These are phyloP conservation scores for Anisodus tanguticus DNA, from an alignment of 257 asterid genomes.

Conservation along the genomic window DNA sequence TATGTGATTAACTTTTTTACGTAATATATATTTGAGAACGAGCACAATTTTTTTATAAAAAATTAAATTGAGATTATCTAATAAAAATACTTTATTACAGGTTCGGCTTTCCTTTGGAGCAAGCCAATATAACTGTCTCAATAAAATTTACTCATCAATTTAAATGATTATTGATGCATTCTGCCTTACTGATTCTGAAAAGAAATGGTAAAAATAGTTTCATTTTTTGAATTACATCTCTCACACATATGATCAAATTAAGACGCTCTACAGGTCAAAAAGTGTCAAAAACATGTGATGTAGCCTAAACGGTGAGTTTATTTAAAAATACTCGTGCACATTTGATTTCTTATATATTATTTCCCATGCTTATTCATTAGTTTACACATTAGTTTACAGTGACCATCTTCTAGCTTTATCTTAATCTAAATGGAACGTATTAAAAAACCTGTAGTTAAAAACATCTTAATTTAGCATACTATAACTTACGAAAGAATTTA, in stretches of 20 bases:
- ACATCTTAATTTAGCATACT: not conserved
- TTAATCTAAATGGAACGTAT: not conserved
- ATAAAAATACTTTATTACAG: no score
- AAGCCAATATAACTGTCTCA: no score
- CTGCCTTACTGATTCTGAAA: no score
- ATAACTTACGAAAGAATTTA: not conserved
- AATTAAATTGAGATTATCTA: no score
- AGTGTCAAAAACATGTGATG: not conserved
- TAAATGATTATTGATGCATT: no score
- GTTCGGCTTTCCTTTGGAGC: no score
- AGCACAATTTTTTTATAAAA: no score
- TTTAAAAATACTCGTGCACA: not conserved
- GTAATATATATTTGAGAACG: no score
- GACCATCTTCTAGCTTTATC: not conserved
- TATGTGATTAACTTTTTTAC: no score
- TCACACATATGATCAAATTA: not conserved
- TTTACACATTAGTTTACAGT: not conserved
- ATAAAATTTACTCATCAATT: no score
- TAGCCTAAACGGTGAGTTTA: not conserved
- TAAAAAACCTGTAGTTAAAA: not conserved
- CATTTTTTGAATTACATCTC: no score
- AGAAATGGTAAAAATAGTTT: no score
- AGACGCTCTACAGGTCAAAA: not conserved
- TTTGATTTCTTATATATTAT: not conserved
- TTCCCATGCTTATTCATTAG: not conserved